These are phyloP conservation scores for Odonthalia washingtoniensis DNA, from an alignment of 31 red algal species.

Conservation along the genomic window DNA sequence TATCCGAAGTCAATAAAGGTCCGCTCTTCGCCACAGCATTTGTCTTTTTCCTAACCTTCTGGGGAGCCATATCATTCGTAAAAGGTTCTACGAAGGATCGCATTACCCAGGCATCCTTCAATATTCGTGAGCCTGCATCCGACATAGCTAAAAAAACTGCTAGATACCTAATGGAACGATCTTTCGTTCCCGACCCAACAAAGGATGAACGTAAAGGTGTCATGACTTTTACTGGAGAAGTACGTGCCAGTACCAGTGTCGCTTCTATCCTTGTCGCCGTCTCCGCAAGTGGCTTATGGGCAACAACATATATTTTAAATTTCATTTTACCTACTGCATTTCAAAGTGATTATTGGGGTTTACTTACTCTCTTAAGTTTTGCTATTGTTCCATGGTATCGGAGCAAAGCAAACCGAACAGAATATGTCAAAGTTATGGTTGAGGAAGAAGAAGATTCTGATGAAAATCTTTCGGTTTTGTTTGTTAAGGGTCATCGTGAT, in stretches of 20 bases:
- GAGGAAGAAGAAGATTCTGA: slow-evolving; percentile 55
- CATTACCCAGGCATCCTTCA: slow-evolving; percentile 80
- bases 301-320: slow-evolving; percentile 67
- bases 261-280: slow-evolving; percentile 74
- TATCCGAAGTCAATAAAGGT: slow-evolving; percentile 60
- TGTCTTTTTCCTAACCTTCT: slow-evolving; percentile 87
- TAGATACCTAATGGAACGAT: slow-evolving; percentile 66
- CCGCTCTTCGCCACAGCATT: slow-evolving; percentile 76
- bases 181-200: slow-evolving; percentile 66
- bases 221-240: slow-evolving; percentile 79
- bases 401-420: slow-evolving; percentile 65
- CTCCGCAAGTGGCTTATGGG: slow-evolving; percentile 69
- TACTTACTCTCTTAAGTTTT: slow-evolving; percentile 44
- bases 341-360: slow-evolving; percentile 64
- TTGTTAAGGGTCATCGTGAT: slow-evolving; percentile 88
- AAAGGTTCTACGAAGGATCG: slow-evolving; percentile 87
- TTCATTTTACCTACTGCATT: slow-evolving; percentile 53
- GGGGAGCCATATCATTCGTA: slow-evolving; percentile 88
- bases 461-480: slow-evolving; percentile 44
- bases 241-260: slow-evolving; percentile 72
- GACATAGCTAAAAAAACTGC: slow-evolving; percentile 60
- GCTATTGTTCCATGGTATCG: slow-evolving; percentile 81
- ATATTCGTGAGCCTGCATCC: slow-evolving; percentile 42
- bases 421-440: slow-evolving; percentile 84
- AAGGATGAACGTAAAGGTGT: slow-evolving; percentile 77